Evolutionary conservation across 148 eudicot genomes (phyloP), one percentile per base, ranked within the genome.

Genomic region (Camellia granthamiana): DNA sequence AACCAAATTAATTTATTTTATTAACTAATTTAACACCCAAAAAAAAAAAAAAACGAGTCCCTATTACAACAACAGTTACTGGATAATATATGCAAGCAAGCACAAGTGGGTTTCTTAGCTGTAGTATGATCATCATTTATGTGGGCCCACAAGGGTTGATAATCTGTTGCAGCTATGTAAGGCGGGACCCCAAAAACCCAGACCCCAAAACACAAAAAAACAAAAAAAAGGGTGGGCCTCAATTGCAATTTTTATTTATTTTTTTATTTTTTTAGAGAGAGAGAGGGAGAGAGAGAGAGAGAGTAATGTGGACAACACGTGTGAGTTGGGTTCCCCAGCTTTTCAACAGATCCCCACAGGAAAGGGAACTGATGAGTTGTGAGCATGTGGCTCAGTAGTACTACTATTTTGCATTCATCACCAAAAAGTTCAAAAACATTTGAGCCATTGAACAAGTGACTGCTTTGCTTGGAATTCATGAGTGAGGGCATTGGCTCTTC

Each of bases 251-350:
- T 66, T 82, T 81, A 23, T 23, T 23, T 23, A 0, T 23, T 23
- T 30, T 30, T 30, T 30, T 30, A 30, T 30, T 30, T 30, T 30
- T 30, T 30, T 30, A 30, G 38, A 30, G 38, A 30, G 38, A 30
- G 38, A 30, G 38, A 30, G 38, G 1, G 38, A 30, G 38, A 30
- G 38, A 30, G 38, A 1, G 38, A 30, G 38, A 30, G 38, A 30
- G 38, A 30, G 38, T 49, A 81, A 68, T 83, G 88, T 86, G 86
- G 85, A 67, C 88, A 84, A 83, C 86, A 85, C 88, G 89, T 86
- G 88, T 83, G 86, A 85, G 80, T 82, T 70, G 84, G 80, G 80
- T 79, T 86, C 83, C 76, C 77, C n/a, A 82, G 69, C 72, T 84
- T 74, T 84, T 74, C 77, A 82, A 80, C 75, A 85, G 67, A 75